Evolutionary conservation across 2,329 filamentous ascomycete genomes (phyloP).

Genomic region (Plenodomus biglobosus): DNA sequence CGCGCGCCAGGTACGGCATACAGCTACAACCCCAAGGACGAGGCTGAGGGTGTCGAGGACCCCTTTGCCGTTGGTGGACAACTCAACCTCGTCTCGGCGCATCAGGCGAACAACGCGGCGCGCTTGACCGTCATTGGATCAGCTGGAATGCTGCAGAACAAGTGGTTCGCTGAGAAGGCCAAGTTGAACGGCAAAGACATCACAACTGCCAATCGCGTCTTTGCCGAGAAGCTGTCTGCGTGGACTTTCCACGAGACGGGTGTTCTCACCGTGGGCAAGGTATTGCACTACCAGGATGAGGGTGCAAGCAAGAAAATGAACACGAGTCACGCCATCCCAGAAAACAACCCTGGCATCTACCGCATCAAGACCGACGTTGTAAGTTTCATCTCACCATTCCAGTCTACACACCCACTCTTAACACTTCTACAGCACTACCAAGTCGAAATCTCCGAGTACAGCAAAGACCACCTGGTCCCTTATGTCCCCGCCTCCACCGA

Average conservation of each 20-base stretch:
- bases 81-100: conserved; percentile 76
- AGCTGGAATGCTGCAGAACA: conserved; percentile 81
- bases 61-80: conserved; percentile 83
- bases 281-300: conserved; percentile 71
- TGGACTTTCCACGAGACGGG: conserved; percentile 97
- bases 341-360: conserved; percentile 82
- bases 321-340: conserved; percentile 44
- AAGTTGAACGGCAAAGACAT: conserved; percentile 56
- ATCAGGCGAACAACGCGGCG: conserved; percentile 93
- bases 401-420: background rate
- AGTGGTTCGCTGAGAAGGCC: conserved; percentile 84
- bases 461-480: conserved; percentile 70
- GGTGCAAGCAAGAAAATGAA: conserved; percentile 54
- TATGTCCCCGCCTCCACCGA: conserved; percentile 72
- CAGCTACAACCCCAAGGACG: conserved; percentile 91
- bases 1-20: conserved; percentile 84
- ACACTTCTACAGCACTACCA: conserved; percentile 66
- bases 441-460: conserved; percentile 87
- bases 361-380: conserved; percentile 96
- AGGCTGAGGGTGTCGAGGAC: conserved; percentile 71
- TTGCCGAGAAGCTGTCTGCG: conserved; percentile 80
- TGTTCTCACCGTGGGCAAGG: conserved; percentile 78
- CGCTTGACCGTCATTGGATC: conserved; percentile 84
- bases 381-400: conserved; percentile 51
- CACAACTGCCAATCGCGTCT: conserved; percentile 77